These are phyloP conservation scores for Phytophthora europaea DNA, from an alignment of 352 stramenopile species.

Conservation along the genomic window DNA sequence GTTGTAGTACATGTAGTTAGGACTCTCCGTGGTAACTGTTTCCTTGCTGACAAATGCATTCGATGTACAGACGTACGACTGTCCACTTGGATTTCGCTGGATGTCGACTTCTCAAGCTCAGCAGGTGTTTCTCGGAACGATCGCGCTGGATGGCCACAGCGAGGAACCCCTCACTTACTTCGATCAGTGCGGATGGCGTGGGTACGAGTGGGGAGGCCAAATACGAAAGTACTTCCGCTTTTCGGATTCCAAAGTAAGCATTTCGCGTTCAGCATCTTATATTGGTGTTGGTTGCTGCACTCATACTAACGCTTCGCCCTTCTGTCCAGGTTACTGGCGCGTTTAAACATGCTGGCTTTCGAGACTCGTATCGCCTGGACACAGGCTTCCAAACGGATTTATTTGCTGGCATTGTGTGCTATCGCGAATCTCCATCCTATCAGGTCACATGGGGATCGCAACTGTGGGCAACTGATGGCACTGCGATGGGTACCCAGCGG, in stretches of 20 bases:
- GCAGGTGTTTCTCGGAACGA: conserved; percentile 49
- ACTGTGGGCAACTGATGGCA: conserved; percentile 91
- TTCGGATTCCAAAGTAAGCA: conserved; percentile 71
- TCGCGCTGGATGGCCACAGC: conserved; percentile 31
- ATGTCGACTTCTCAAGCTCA: conserved; percentile 82
- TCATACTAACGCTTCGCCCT: background rate
- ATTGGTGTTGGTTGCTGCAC: too few species aligned
- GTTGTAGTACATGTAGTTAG: background rate
- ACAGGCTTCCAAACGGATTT: conserved; percentile 50
- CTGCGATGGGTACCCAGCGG: conserved; percentile 61
- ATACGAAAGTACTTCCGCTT: conserved; percentile 86
- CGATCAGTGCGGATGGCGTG: conserved; percentile 88
- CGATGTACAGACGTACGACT: conserved; percentile 79
- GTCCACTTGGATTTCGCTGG: conserved; percentile 84
- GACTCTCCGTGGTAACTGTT: background rate
- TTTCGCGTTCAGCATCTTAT: background rate
- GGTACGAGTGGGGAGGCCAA: conserved; percentile 74
- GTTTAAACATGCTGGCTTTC: conserved; percentile 86
- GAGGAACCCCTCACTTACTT: conserved; percentile 78
- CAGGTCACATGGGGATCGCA: conserved; percentile 48
- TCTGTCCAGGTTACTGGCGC: conserved; percentile 66
- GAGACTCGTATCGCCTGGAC: conserved; percentile 73
- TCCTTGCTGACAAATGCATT: background rate
- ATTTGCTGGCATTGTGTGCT: conserved; percentile 89
- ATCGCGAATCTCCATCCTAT: conserved; percentile 36